A percentile compares a stretch with the other conserved stretches of the same genome.
Evolutionary conservation across 768 basidiomycete genomes (phyloP).

Genomic region (Hypholoma sublateritium): DNA sequence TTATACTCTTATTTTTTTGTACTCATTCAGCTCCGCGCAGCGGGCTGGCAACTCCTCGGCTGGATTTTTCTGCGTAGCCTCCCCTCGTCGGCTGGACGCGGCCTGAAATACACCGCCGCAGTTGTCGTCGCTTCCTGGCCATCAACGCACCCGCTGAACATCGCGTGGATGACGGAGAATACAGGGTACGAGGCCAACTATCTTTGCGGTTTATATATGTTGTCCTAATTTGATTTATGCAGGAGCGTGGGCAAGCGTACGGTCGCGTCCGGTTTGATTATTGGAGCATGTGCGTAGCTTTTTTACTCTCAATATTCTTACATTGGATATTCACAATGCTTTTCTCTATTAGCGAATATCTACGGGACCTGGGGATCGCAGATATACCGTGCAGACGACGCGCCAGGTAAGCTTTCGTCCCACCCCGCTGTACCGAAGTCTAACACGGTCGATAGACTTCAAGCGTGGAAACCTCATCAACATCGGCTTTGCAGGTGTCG

Average conservation of each 20-base stretch:
- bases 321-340: neutral
- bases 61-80: conserved; percentile 36
- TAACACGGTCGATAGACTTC: conserved; percentile 23
- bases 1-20: neutral
- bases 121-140: conserved; percentile 37
- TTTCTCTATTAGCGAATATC: conserved; percentile 23
- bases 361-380: conserved; percentile 33
- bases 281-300: conserved; percentile 27
- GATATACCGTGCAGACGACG: conserved; percentile 38
- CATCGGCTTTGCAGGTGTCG: conserved; percentile 31
- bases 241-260: conserved; percentile 34
- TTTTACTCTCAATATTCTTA: neutral
- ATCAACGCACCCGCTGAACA: conserved; percentile 36
- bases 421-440: neutral
- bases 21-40: conserved; percentile 12
- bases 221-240: neutral
- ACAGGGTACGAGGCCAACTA: conserved; percentile 23
- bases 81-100: conserved; percentile 24
- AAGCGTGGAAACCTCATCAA: conserved; percentile 35
- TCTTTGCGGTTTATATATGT: neutral
- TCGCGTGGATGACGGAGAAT: conserved; percentile 42
- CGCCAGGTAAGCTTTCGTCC: conserved; percentile 25
- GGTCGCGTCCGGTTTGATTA: conserved; percentile 34
- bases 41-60: conserved; percentile 36
- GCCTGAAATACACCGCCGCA: conserved; percentile 34